Conservation (phyloP, 768 basidiomycete genomes). For the Tulasnella sp. region DNA sequence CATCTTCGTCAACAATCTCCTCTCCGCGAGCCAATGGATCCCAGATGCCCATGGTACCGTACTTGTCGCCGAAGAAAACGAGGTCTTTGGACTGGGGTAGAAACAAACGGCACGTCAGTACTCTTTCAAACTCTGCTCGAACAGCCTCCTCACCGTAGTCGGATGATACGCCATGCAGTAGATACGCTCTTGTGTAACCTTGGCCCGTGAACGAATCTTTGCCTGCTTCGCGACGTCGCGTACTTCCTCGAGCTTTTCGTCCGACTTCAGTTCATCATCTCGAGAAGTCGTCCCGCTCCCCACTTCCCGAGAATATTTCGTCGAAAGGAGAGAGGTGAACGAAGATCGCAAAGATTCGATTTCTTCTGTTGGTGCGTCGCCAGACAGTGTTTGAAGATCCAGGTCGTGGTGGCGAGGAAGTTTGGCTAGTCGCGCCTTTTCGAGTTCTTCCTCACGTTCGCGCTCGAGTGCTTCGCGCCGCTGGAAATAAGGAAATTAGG, state of each 20-base stretch:
- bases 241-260: slow-evolving; percentile 45
- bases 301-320: slow-evolving; percentile 41
- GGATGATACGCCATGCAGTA: slow-evolving; percentile 82
- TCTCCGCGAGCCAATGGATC: slow-evolving; percentile 70
- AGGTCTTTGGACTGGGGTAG: slow-evolving; percentile 58
- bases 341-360: slow-evolving; percentile 47
- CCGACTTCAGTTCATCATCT: slow-evolving; percentile 45
- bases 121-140: neutral
- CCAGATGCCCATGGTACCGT: slow-evolving; percentile 81
- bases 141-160: slow-evolving; percentile 45
- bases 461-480: slow-evolving; percentile 6
- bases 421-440: slow-evolving; percentile 58
- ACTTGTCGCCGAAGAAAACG: slow-evolving; percentile 87
- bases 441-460: slow-evolving; percentile 57
- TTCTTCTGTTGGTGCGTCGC: slow-evolving; percentile 49
- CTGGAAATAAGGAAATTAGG: neutral
- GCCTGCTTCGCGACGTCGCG: slow-evolving; percentile 53
- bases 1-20: slow-evolving; percentile 46
- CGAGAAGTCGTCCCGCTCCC: slow-evolving; percentile 35
- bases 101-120: neutral
- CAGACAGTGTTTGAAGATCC: slow-evolving; percentile 55
- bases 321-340: slow-evolving; percentile 45
- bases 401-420: slow-evolving; percentile 66
- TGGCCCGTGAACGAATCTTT: slow-evolving; percentile 70
- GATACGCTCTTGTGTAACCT: slow-evolving; percentile 69